Evolutionary conservation across 2,329 filamentous ascomycete genomes (phyloP).

Genomic region (Exophiala sideris): DNA sequence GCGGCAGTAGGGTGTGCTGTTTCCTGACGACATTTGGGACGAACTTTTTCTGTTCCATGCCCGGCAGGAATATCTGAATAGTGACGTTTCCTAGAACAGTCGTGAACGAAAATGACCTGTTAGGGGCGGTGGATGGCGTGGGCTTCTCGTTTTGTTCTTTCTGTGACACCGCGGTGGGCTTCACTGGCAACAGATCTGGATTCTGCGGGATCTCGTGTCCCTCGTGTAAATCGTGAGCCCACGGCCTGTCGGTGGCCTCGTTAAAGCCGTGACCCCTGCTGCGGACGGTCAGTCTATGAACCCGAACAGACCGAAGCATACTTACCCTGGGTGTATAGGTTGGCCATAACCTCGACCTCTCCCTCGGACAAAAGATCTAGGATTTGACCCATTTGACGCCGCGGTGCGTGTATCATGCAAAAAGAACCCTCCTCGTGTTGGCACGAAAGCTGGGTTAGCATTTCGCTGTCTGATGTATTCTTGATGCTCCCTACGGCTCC

Average conservation of each 20-base stretch:
- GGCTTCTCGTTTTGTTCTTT: conserved; percentile 8
- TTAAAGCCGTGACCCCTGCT: conserved; percentile 27
- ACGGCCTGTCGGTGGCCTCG: conserved; percentile 39
- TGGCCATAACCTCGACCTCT: conserved; percentile 59
- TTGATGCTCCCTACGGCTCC: conserved; percentile 79
- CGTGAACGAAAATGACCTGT: conserved; percentile 77
- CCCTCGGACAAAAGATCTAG: conserved; percentile 67
- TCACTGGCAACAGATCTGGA: conserved; percentile 34
- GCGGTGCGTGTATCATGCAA: conserved; percentile 84
- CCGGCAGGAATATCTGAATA: conserved; percentile 74
- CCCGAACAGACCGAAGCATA: neutral
- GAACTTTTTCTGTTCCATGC: conserved; percentile 66
- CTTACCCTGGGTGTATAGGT: conserved; percentile 19
- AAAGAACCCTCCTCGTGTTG: conserved; percentile 91
- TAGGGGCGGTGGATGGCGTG: conserved; percentile 52
- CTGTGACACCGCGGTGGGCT: conserved; percentile 17
- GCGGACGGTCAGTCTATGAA: conserved; percentile 4
- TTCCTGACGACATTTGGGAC: conserved; percentile 77
- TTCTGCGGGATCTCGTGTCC: conserved; percentile 33
- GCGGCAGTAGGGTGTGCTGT: conserved; percentile 88
- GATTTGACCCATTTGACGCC: conserved; percentile 33
- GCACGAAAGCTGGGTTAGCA: conserved; percentile 87
- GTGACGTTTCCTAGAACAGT: conserved; percentile 80
- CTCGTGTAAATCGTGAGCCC: conserved; percentile 95
- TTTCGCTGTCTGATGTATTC: conserved; percentile 86